These are phyloP conservation scores for Alternaria consortialis DNA, from an alignment of 2,329 filamentous ascomycete genomes.

Conservation along the genomic window DNA sequence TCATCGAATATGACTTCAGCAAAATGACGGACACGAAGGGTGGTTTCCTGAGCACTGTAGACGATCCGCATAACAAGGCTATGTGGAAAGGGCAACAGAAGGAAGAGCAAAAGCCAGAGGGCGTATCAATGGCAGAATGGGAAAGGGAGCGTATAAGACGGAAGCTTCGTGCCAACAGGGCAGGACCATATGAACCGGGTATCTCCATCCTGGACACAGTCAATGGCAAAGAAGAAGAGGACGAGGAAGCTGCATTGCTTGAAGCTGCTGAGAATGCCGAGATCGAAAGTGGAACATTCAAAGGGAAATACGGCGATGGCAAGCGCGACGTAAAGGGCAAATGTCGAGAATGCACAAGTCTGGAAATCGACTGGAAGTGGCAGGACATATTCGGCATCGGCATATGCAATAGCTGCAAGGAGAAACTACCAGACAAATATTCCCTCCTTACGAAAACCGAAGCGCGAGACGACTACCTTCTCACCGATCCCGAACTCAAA, in stretches of 20 bases:
- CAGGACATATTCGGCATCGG: slow-evolving; percentile 80
- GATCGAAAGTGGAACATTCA: slow-evolving; percentile 39
- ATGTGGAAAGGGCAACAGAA: slow-evolving; percentile 57
- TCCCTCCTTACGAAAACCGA: slow-evolving; percentile 96
- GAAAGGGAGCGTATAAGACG: slow-evolving; percentile 80
- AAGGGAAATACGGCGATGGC: slow-evolving; percentile 47
- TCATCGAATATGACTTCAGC: slow-evolving; percentile 97
- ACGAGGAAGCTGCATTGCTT: slow-evolving; percentile 36
- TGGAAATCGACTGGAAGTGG: slow-evolving; percentile 97
- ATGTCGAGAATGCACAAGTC: slow-evolving; percentile 81
- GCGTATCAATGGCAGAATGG: slow-evolving; percentile 94
- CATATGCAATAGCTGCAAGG: slow-evolving; percentile 87
- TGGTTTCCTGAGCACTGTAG: slow-evolving; percentile 88
- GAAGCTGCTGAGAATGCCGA: slow-evolving; percentile 55
- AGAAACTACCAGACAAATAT: slow-evolving; percentile 90
- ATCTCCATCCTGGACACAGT: slow-evolving; percentile 74
- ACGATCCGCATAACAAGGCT: slow-evolving; percentile 89
- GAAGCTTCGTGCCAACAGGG: slow-evolving; percentile 75
- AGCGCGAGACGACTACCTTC: slow-evolving; percentile 90
- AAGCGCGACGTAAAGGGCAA: slow-evolving; percentile 65
- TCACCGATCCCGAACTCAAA: slow-evolving; percentile 94
- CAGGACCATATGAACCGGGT: slow-evolving; percentile 87
- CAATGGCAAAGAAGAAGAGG: slow-evolving; percentile 43
- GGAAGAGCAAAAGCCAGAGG: slow-evolving; percentile 75
- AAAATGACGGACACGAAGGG: slow-evolving; percentile 98